Evolutionary conservation across 139 green algal genomes (phyloP).

Genomic region (Helicosporidium sp.): DNA sequence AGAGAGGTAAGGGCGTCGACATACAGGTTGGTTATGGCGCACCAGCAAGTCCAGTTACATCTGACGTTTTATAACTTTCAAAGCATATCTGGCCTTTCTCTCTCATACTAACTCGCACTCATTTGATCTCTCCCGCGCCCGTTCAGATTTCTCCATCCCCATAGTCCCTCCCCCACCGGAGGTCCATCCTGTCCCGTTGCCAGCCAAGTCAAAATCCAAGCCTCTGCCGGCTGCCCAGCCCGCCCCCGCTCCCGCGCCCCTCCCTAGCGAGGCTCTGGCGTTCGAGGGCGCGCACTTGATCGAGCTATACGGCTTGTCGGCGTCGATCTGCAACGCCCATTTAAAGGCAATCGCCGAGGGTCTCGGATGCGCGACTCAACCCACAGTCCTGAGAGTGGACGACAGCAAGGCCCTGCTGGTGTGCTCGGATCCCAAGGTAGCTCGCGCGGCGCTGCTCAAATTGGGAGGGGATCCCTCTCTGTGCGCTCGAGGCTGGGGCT

Average conservation of each 20-base stretch:
- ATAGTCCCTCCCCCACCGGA: no score
- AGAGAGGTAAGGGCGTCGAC: no score
- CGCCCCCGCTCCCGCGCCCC: neutral
- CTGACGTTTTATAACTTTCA: no score
- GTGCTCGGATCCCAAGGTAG: conserved; percentile 1
- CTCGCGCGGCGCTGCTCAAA: conserved; percentile 1
- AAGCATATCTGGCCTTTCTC: no score
- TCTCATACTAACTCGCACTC: no score
- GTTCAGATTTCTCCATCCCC: no score
- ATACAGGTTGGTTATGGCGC: no score
- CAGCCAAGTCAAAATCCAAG: no score
- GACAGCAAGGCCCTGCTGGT: conserved; percentile 2
- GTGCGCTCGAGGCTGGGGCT: neutral
- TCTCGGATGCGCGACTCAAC: neutral
- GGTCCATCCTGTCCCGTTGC: no score
- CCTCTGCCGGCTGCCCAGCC: neutral
- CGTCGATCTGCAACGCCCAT: conserved; percentile 2
- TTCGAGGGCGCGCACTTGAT: conserved; percentile 8
- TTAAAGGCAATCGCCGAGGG: conserved; percentile 1
- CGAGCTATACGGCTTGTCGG: conserved; percentile 4
- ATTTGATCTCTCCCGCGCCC: no score
- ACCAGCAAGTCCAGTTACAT: no score
- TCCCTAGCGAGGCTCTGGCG: neutral
- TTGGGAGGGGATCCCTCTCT: neutral
- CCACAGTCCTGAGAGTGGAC: conserved; percentile 5